Percentiles rank a stretch among this genome's conserved stretches.
Conservation (phyloP, 1,139 yeast genomes). For the Protomyces macrosporus region DNA sequence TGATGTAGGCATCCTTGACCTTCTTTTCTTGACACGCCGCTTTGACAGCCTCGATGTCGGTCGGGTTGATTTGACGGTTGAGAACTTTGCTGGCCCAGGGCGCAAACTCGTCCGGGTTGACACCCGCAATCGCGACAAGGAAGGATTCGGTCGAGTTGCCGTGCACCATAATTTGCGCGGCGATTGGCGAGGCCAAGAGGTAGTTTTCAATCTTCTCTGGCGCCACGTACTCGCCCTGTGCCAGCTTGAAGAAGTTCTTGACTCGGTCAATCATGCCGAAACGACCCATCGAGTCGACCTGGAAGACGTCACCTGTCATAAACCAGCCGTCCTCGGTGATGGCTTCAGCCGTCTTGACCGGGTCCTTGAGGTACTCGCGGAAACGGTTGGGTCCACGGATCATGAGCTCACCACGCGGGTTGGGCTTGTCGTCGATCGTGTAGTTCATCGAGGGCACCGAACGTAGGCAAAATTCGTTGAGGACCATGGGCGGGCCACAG, state of each 20-base stretch:
- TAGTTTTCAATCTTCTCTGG: constrained; percentile 71
- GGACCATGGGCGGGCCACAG: constrained; percentile 56
- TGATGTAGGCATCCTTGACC: constrained; percentile 38
- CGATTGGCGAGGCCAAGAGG: constrained; percentile 53
- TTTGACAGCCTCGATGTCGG: constrained; percentile 37
- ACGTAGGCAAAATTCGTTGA: constrained; percentile 55
- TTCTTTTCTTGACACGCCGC: constrained; percentile 36
- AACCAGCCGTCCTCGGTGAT: constrained; percentile 69
- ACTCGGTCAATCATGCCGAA: constrained; percentile 65
- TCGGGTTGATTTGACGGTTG: constrained; percentile 32
- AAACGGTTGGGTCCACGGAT: constrained; percentile 66
- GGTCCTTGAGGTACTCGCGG: constrained; percentile 55
- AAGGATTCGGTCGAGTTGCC: constrained; percentile 61
- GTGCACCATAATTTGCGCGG: constrained; percentile 57
- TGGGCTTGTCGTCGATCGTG: constrained; percentile 47
- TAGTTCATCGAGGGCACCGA: constrained; percentile 69
- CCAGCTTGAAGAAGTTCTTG: constrained; percentile 66
- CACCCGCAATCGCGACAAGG: constrained; percentile 61
- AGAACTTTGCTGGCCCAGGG: constrained; percentile 35
- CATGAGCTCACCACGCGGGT: constrained; percentile 55
- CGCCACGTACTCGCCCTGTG: constrained; percentile 78
- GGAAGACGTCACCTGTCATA: constrained; percentile 69
- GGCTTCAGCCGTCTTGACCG: constrained; percentile 50
- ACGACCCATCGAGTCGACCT: constrained; percentile 52
- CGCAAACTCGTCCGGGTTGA: constrained; percentile 46